Evolutionary conservation across 768 basidiomycete species (phyloP).

Genomic region (Mycena belliarum): DNA sequence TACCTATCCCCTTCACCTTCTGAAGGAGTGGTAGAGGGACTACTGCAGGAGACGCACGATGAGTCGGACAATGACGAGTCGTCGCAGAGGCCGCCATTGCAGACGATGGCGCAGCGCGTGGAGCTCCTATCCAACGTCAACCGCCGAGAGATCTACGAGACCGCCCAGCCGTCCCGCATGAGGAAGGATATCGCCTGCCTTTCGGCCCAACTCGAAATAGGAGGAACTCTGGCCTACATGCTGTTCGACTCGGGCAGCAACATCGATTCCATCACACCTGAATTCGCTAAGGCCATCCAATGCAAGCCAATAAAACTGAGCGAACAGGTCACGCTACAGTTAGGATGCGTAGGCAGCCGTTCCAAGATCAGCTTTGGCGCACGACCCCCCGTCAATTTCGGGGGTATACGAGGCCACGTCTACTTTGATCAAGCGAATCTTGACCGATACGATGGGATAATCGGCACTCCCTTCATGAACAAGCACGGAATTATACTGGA

Average conservation of each 20-base stretch:
- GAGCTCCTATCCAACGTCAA: conserved; percentile 1
- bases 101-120: not conserved
- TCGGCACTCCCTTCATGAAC: conserved; percentile 15
- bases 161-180: not conserved
- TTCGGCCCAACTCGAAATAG: conserved; percentile 4
- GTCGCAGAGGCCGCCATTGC: not conserved
- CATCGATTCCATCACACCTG: conserved; percentile 22
- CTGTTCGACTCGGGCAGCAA: conserved; percentile 22
- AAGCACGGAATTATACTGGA: conserved; percentile 26
- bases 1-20: not conserved
- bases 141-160: not conserved
- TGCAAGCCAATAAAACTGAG: conserved; percentile 8
- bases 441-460: conserved; percentile 35
- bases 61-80: not conserved
- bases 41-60: too few species aligned
- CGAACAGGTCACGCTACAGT: conserved; percentile 26
- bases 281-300: conserved; percentile 21
- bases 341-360: conserved; percentile 34
- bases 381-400: not conserved
- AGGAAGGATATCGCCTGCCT: not conserved
- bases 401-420: not conserved
- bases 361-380: conserved; percentile 30
- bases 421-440: conserved; percentile 39
- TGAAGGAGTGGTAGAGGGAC: not conserved
- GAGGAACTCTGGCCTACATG: conserved; percentile 10